These are phyloP conservation scores for Metarhizium album DNA, from an alignment of 2,329 filamentous ascomycete species.

Conservation along the genomic window DNA sequence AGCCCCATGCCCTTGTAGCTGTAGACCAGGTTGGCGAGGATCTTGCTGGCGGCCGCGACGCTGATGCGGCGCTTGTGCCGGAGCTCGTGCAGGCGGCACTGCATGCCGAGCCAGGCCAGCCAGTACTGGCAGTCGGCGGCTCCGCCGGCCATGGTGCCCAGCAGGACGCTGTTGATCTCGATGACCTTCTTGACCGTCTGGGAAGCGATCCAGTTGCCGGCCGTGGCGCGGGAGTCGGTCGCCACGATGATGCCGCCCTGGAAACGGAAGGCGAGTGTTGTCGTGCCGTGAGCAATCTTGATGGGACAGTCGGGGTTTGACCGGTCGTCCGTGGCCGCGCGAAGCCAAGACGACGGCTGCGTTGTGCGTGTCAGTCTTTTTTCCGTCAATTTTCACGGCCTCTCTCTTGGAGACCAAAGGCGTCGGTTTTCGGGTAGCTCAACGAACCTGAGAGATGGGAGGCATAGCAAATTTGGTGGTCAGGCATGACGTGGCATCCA, in stretches of 20 bases:
- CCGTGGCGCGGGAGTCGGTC: slow-evolving; percentile 92
- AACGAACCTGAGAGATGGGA: slow-evolving; percentile 68
- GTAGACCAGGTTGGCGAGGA: slow-evolving; percentile 96
- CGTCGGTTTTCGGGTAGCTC: too few relatives aligned
- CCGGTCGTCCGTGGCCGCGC: slow-evolving; percentile 93
- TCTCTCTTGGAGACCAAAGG: background rate
- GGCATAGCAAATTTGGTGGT: slow-evolving; percentile 93
- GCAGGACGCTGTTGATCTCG: slow-evolving; percentile 86
- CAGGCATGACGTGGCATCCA: slow-evolving; percentile 62
- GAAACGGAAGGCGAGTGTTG: slow-evolving; percentile 95
- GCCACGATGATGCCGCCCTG: slow-evolving; percentile 97
- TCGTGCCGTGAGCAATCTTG: slow-evolving; percentile 98
- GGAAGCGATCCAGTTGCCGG: slow-evolving; percentile 98
- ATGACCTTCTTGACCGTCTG: slow-evolving; percentile 99
- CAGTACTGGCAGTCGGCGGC: slow-evolving; percentile 99
- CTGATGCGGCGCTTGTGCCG: slow-evolving; percentile 98
- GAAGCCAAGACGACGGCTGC: slow-evolving; percentile 86
- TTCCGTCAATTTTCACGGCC: background rate
- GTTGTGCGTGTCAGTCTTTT: background rate
- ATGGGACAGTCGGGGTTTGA: slow-evolving; percentile 95
- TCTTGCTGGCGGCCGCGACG: slow-evolving; percentile 94
- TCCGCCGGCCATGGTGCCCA: slow-evolving; percentile 97
- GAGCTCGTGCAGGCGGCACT: slow-evolving; percentile 97
- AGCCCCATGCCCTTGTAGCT: slow-evolving; percentile 98
- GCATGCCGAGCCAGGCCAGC: slow-evolving; percentile 97